Evolutionary conservation across 108 stramenopile species (phyloP).

Genomic region (Nannochloropsis salina): DNA sequence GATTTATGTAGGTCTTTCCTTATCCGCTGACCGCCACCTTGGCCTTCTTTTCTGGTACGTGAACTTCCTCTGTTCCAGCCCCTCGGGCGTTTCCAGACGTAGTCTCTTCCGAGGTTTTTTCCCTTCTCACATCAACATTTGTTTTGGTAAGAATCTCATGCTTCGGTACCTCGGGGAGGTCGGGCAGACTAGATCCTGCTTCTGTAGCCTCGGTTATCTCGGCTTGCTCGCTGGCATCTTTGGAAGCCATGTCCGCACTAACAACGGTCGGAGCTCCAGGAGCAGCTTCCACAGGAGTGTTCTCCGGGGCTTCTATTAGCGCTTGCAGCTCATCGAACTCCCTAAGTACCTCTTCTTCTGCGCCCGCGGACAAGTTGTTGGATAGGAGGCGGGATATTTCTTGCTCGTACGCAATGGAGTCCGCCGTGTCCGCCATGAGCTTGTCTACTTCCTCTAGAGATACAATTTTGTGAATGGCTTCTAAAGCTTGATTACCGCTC

Average conservation of each 20-base stretch:
- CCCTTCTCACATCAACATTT: too few relatives aligned
- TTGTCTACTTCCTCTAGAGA: conserved; percentile 50
- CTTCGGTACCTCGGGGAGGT: conserved; percentile 2
- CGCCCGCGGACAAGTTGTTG: conserved; percentile 34
- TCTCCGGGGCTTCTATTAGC: background rate
- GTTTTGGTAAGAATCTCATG: background rate
- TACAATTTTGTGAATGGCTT: conserved; percentile 47
- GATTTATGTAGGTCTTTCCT: too few relatives aligned
- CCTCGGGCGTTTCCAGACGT: too few relatives aligned
- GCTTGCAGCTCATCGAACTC: conserved; percentile 34
- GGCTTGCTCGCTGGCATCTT: background rate
- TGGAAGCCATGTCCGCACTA: background rate
- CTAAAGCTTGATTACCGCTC: conserved; percentile 44
- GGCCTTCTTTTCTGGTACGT: too few relatives aligned
- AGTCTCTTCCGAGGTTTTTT: too few relatives aligned
- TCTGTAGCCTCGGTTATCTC: background rate
- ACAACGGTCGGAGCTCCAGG: background rate
- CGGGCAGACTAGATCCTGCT: background rate
- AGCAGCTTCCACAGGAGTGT: background rate
- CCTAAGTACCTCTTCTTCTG: conserved; percentile 36
- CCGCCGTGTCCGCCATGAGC: conserved; percentile 53
- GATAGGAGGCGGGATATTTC: conserved; percentile 43
- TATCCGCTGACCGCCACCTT: too few relatives aligned
- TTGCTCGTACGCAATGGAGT: conserved; percentile 33
- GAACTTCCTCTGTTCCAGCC: too few relatives aligned